Base-by-base conservation (phyloP, 257 asterid species). In the Solanum raphanifolium region DNA sequence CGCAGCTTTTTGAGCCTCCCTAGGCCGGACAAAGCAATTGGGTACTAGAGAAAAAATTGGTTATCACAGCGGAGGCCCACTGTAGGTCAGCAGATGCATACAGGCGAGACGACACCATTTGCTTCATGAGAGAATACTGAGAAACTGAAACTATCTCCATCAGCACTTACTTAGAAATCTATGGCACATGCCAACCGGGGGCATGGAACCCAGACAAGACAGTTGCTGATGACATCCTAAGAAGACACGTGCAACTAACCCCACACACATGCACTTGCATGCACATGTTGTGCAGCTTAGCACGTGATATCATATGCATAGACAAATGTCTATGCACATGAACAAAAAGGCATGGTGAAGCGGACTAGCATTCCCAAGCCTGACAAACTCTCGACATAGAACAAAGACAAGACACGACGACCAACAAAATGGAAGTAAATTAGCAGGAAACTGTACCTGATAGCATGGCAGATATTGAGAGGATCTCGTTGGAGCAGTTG, bases 11-110 rank as follows among this genome's bases (percentile, higher is more conserved):
- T 96, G 98, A 75, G 98, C 98, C 90, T 95, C 99, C 91, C 98
- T 96, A 93, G 99, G 99, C 98, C 99, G 98, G 95, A 97, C 90
- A 94, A 97, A 97, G 99, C 99, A 97, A 93, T 97, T 97, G 94
- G 99, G 99, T 95, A 96, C 99, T 97, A 96, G 93, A 96, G 98
- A 97, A 96, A 95, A 94, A 97, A 97, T 90, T 93, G 94, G 94
- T 94, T 90, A 97, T 95, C 98, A 97, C 99, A 97, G 99, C 93
- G 94, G 98, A 95, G 98, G 99, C 94, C 99, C 99, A 95, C 91
- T 94, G 99, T 90, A 95, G 99, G 99, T 95, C 99, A 97, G 98
- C 98, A 96, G 98, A 97, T 94, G 97, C 95, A 95, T 93, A 95
- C 93, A 95, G 98, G 98, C 98, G 94, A 95, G 98, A 95, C 91